Base-by-base conservation (phyloP, 2,329 filamentous ascomycete species). In the Trichoderma sp. region DNA sequence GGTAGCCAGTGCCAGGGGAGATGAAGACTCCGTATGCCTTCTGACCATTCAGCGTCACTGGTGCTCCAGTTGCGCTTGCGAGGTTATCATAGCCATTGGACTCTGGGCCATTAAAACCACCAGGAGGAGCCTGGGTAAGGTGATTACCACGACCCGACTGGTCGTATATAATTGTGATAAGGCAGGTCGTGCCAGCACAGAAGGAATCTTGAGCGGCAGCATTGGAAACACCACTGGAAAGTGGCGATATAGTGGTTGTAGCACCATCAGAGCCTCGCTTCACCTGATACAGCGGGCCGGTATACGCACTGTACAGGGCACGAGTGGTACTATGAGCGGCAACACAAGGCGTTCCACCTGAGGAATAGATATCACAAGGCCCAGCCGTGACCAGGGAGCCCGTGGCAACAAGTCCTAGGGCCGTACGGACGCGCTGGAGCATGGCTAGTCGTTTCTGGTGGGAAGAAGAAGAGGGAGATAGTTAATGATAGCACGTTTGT, bases 241-340 rank as follows among this genome's bases (percentile, higher is more conserved):
- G 48, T n/a, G 60, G 60, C 13, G 48, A 17, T n/a, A 64, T 64
- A 4, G 48, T 32, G 13, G 22, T 64, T 9, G 60, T 64, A 4
- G 34, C 48, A 3, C 42, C 42, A 22, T 64, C 60, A 17, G 60
- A 64, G 25, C 60, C 60, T 8, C 60, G 60, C 25, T 37, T 27
- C 10, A 64, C 60, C 34, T 64, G 60, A 9, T 64, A 64, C 25
- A 64, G 34, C 19, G 60, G 48, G 1, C 60, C 60, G 13, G 34
- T 64, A 29, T 64, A 64, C 22, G 34, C 25, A 13, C 34, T 45
- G 29, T 39, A 64, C 13, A 64, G 10, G 34, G 60, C 48, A 22
- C 60, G 60, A 29, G 60, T 64, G 2, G 60, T 64, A 48, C 60
- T 64, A 4, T 64, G 60, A 7, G 60, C 60, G 12, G 60, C 60